These are phyloP conservation scores for Angophora floribunda DNA, from an alignment of 345 rosid genomes.

Conservation along the genomic window DNA sequence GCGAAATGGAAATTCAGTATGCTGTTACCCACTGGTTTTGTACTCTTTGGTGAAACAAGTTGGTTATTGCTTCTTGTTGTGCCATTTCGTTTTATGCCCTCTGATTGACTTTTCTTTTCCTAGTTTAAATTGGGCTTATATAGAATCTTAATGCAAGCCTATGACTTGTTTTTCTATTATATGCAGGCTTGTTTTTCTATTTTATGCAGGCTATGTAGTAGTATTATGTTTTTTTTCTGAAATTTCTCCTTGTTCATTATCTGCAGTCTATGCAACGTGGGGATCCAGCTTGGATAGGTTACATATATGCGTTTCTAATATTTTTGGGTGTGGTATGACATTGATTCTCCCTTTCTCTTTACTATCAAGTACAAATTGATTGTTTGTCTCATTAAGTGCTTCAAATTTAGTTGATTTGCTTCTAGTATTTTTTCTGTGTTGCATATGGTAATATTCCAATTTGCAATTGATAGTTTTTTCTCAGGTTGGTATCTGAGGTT, in stretches of 20 bases:
- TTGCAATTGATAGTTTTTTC: background rate
- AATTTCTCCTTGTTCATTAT: background rate
- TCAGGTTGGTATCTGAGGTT: background rate
- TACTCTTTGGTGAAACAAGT: background rate
- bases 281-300: conserved; percentile 92
- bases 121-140: background rate
- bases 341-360: background rate
- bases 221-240: background rate
- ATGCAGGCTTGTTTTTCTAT: background rate
- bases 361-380: background rate
- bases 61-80: background rate
- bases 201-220: background rate
- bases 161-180: background rate
- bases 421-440: background rate
- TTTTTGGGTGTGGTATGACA: conserved; percentile 92
- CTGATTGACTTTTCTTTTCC: background rate
- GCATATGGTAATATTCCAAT: background rate
- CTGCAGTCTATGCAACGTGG: conserved; percentile 97
- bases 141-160: background rate
- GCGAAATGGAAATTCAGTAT: background rate
- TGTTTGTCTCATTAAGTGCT: background rate
- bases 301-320: conserved; percentile 82
- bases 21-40: background rate
- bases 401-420: background rate
- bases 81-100: background rate